phyloP scores from a whole-genome alignment of 768 basidiomycete genomes.

The Pleurotus tuber-regium region DNA sequence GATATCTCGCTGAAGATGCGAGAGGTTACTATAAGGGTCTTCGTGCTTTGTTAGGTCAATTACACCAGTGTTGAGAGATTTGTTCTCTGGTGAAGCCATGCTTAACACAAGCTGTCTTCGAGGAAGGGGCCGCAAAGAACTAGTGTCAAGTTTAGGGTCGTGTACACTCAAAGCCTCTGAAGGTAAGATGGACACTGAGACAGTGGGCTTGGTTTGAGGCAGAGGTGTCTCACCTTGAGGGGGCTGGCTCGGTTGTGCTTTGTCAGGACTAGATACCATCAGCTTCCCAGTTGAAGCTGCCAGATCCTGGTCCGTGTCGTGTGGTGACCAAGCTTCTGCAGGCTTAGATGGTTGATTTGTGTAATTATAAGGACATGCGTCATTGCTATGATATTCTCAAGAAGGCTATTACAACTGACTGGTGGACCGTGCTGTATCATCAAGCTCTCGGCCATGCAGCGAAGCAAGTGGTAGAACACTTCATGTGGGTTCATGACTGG shows the following conservation, averaged over 20 bases:
- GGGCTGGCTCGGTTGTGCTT: no score
- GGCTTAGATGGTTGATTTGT: neutral
- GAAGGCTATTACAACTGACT: neutral
- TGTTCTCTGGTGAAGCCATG: neutral
- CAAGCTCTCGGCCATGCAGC: neutral
- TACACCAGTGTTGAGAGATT: neutral
- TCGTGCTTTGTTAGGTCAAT: no score
- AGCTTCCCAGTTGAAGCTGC: neutral
- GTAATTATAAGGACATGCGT: neutral
- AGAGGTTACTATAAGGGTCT: neutral
- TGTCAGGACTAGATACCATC: neutral
- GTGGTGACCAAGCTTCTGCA: neutral
- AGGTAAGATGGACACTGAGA: no score
- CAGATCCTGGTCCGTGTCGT: neutral
- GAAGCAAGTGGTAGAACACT: conserved; percentile 1
- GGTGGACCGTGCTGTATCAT: neutral
- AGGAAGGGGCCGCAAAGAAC: neutral
- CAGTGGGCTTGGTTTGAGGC: neutral
- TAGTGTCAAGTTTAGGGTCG: no score
- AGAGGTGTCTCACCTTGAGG: neutral
- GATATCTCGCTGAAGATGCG: neutral
- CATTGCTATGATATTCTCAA: no score
- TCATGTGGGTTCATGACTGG: neutral
- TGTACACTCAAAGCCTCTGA: no score
- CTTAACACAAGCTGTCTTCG: neutral